Evolutionary conservation across 495 filamentous ascomycete species (phyloP).

Genomic region (Umbilicaria muhlenbergii): DNA sequence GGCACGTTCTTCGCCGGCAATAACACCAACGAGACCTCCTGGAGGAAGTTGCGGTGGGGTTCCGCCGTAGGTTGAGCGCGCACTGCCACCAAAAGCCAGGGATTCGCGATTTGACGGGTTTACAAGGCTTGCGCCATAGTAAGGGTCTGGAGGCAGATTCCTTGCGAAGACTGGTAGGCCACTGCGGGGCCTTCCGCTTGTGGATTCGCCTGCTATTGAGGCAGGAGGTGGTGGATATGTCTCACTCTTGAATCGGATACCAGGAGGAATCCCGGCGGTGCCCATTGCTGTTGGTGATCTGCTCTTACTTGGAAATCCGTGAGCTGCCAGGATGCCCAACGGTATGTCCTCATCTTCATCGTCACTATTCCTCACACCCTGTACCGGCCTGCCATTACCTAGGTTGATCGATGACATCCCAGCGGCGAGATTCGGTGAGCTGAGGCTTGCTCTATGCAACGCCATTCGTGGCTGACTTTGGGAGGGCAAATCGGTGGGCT

Average conservation of each 20-base stretch:
- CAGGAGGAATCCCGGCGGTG: slow-evolving; percentile 25
- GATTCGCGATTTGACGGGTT: slow-evolving; percentile 62
- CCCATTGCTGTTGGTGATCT: slow-evolving; percentile 57
- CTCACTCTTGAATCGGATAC: slow-evolving; percentile 14
- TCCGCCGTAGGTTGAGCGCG: slow-evolving; percentile 39
- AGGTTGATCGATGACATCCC: slow-evolving; percentile 19
- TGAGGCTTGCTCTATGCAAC: slow-evolving; percentile 26
- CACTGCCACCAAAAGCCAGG: slow-evolving; percentile 46
- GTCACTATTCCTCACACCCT: slow-evolving; percentile 32
- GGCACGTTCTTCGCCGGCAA: slow-evolving; percentile 67
- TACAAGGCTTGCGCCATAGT: slow-evolving; percentile 68
- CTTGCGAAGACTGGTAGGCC: slow-evolving; percentile 73
- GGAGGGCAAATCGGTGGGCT: slow-evolving; percentile 23
- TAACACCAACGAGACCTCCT: slow-evolving; percentile 81
- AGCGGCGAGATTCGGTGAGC: slow-evolving; percentile 27
- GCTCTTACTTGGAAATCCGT: slow-evolving; percentile 80
- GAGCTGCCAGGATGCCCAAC: slow-evolving; percentile 73
- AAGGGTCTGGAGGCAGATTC: slow-evolving; percentile 77
- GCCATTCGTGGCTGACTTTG: slow-evolving; percentile 22
- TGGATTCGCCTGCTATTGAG: slow-evolving; percentile 23
- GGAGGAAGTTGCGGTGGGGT: slow-evolving; percentile 33
- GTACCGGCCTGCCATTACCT: slow-evolving; percentile 20
- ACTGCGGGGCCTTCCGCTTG: slow-evolving; percentile 24
- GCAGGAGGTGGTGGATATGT: slow-evolving; percentile 24
- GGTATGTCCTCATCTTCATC: slow-evolving; percentile 73